A percentile compares a stretch with the other conserved stretches of the same genome.
Conservation (phyloP, 2,329 filamentous ascomycete species). For the Colletotrichum sp. region DNA sequence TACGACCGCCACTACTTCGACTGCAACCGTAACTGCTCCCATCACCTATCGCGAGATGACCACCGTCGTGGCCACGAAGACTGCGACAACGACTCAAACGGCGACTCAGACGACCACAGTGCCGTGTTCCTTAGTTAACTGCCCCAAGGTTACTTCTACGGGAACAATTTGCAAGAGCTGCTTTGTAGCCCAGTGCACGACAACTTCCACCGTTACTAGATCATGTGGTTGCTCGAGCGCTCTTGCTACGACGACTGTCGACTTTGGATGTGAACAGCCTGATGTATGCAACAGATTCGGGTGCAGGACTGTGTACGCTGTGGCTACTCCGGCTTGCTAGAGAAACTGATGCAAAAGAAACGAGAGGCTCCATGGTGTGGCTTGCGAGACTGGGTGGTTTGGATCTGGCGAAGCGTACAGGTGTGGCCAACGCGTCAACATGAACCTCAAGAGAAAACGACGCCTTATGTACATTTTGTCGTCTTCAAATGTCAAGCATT, state of each 20-base stretch:
- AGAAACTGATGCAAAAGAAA: not conserved
- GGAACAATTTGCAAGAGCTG: constrained; percentile 35
- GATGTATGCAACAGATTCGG: constrained; percentile 14
- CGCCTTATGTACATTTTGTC: not conserved
- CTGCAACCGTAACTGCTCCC: not conserved
- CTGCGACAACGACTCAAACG: not conserved
- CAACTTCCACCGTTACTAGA: constrained; percentile 30
- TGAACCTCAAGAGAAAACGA: not conserved
- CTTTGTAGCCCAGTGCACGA: constrained; percentile 31
- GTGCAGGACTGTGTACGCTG: constrained; percentile 11
- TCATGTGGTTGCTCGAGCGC: constrained; percentile 33
- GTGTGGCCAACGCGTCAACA: not conserved
- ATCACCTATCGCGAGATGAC: not conserved
- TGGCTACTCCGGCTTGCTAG: not conserved
- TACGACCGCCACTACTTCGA: not conserved
- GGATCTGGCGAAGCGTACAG: not conserved
- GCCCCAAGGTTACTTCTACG: constrained; percentile 36
- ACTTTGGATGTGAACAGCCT: constrained; percentile 28
- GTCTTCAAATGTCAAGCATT: not conserved
- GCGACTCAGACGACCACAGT: not conserved
- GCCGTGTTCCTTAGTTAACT: constrained; percentile 16
- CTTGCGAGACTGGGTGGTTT: not conserved
- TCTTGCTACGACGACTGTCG: constrained; percentile 30
- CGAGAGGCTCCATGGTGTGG: not conserved
- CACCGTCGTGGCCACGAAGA: not conserved